Evolutionary conservation across 2,329 filamentous ascomycete genomes (phyloP).

Genomic region (Botrytis sinoallii): DNA sequence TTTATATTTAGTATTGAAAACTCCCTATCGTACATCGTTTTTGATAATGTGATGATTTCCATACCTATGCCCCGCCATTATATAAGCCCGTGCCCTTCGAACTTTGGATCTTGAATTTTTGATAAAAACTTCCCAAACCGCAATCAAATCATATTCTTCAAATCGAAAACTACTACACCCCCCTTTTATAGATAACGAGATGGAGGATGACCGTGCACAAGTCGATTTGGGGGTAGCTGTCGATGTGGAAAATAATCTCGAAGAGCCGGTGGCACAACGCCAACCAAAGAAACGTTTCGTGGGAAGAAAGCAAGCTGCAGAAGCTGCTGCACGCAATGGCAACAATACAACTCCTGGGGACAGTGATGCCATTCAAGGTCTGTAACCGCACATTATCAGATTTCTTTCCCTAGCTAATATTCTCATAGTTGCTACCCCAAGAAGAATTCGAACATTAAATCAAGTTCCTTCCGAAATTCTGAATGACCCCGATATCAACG

Average conservation of each 20-base stretch:
- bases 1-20: background rate
- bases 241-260: constrained; percentile 58
- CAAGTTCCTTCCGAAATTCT: constrained; percentile 86
- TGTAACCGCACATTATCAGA: constrained; percentile 33
- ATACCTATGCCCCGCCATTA: background rate
- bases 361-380: constrained; percentile 66
- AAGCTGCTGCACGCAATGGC: constrained; percentile 47
- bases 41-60: background rate
- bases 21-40: background rate
- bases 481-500: constrained; percentile 79
- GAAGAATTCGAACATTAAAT: constrained; percentile 77
- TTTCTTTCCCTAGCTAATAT: constrained; percentile 27
- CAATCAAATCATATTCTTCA: background rate
- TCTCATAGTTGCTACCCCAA: constrained; percentile 62
- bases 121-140: background rate
- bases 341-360: constrained; percentile 46
- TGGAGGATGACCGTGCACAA: constrained; percentile 74
- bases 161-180: background rate
- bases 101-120: background rate
- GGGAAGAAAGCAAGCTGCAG: constrained; percentile 70
- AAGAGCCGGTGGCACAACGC: constrained; percentile 48
- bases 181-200: constrained; percentile 38
- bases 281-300: constrained; percentile 93
- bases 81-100: background rate
- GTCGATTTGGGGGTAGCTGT: constrained; percentile 68